These are phyloP conservation scores for Boletus semigastroideus DNA, from an alignment of 1,284 basidiomycete genomes.

Conservation along the genomic window DNA sequence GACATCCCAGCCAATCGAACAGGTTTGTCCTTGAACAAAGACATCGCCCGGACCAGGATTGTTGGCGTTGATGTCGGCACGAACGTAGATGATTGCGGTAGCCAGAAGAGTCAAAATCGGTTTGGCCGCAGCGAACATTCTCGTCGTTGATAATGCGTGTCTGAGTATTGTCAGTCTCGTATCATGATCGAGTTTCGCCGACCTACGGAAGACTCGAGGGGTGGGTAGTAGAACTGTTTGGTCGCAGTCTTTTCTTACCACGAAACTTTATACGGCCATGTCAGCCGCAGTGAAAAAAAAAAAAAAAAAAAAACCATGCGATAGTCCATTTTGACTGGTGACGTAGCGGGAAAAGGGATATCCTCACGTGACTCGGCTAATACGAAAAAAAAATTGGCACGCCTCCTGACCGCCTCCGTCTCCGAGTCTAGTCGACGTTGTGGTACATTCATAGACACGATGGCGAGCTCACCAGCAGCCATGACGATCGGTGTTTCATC, in stretches of 20 bases:
- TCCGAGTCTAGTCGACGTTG: too few species aligned
- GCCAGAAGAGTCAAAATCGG: constrained; percentile 42
- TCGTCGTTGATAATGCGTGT: not conserved
- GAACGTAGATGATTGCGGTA: constrained; percentile 39
- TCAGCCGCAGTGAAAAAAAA: not conserved
- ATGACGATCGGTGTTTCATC: constrained; percentile 11
- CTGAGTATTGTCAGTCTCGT: too few species aligned
- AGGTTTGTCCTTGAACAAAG: constrained; percentile 56
- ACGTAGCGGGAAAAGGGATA: too few species aligned
- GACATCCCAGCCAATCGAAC: constrained; percentile 53
- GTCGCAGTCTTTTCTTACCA: not conserved
- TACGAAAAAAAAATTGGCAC: constrained; percentile 4
- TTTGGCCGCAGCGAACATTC: constrained; percentile 42
- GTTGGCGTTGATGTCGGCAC: constrained; percentile 54
- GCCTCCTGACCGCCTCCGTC: not conserved
- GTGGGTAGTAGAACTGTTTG: not conserved
- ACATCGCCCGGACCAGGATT: constrained; percentile 53
- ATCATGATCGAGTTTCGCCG: too few species aligned
- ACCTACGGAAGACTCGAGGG: constrained; percentile 14
- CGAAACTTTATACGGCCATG: not conserved
- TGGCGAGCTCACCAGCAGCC: constrained; percentile 12
- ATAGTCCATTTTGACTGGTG: not conserved
- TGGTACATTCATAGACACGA: too few species aligned
- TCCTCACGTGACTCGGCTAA: constrained; percentile 21
- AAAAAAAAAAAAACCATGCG: constrained; percentile 1